Evolutionary conservation across 306 rosid genomes (phyloP).

Genomic region (Sicyos edulis): DNA sequence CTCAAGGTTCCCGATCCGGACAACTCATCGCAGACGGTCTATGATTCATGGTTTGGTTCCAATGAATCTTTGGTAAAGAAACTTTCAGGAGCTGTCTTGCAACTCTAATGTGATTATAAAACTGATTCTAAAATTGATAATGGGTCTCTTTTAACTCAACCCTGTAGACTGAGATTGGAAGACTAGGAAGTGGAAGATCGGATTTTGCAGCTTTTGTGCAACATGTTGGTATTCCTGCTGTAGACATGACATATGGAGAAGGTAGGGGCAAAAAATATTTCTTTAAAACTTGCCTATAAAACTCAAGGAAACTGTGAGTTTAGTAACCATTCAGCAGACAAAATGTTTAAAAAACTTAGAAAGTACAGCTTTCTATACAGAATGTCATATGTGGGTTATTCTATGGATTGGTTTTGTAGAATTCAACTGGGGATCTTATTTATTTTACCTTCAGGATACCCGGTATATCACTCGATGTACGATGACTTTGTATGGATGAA

Average conservation of each 20-base stretch:
- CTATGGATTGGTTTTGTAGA: neutral
- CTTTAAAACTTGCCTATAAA: neutral
- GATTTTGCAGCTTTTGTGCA: conserved; percentile 65
- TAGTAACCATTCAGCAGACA: too few species aligned
- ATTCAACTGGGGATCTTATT: neutral
- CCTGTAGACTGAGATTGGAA: conserved; percentile 37
- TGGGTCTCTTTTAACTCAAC: neutral
- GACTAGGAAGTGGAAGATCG: conserved; percentile 63
- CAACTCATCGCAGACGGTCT: conserved; percentile 54
- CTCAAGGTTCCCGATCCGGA: conserved; percentile 62
- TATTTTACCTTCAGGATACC: conserved; percentile 38
- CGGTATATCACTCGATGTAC: conserved; percentile 64
- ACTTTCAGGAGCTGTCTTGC: too few species aligned
- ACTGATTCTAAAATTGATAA: neutral
- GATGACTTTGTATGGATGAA: conserved; percentile 73
- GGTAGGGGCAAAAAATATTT: conserved; percentile 29
- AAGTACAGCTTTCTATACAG: too few species aligned
- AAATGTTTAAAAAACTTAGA: too few species aligned
- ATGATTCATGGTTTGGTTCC: conserved; percentile 52
- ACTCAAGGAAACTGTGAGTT: neutral
- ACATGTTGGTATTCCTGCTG: conserved; percentile 68
- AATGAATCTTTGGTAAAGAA: conserved; percentile 37
- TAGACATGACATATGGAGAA: conserved; percentile 38
- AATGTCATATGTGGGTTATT: neutral
- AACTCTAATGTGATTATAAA: neutral